These are phyloP conservation scores for Comarum palustre DNA, from an alignment of 306 rosid genomes.

Conservation along the genomic window DNA sequence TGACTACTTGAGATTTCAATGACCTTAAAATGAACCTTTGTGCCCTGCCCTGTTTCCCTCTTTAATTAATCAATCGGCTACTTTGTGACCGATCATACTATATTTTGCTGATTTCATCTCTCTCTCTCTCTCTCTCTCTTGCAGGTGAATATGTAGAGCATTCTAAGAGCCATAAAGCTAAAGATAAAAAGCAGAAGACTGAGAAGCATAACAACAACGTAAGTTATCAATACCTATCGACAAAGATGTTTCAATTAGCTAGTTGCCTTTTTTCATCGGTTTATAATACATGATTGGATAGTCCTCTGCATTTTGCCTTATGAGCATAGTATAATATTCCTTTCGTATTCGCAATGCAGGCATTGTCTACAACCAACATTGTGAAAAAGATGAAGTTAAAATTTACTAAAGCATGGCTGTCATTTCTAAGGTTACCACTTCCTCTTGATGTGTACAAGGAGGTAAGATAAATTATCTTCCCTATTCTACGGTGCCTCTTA, in stretches of 20 bases:
- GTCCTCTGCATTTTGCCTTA: conserved; percentile 1
- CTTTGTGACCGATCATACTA: background rate
- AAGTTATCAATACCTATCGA: conserved; percentile 21
- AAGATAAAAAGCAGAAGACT: conserved; percentile 43
- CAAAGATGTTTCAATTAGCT: conserved; percentile 19
- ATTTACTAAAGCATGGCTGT: conserved; percentile 86
- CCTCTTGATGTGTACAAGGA: conserved; percentile 89
- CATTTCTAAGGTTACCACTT: conserved; percentile 76
- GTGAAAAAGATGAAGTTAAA: conserved; percentile 71
- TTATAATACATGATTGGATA: background rate
- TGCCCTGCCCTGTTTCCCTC: background rate
- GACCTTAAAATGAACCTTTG: background rate
- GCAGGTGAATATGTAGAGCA: conserved; percentile 40
- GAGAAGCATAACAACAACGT: conserved; percentile 46
- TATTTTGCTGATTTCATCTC: conserved; percentile 15
- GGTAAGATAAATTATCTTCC: conserved; percentile 38
- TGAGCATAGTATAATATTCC: background rate
- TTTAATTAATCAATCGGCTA: background rate
- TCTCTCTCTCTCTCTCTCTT: conserved; percentile 26
- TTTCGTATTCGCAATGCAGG: conserved; percentile 44
- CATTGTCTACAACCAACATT: conserved; percentile 46
- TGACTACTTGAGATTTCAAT: background rate
- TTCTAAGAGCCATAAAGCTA: conserved; percentile 40
- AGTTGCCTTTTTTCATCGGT: no score
- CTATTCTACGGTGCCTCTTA: background rate